phyloP scores from a whole-genome alignment of 345 rosid species.

The Aegle marmelos region DNA sequence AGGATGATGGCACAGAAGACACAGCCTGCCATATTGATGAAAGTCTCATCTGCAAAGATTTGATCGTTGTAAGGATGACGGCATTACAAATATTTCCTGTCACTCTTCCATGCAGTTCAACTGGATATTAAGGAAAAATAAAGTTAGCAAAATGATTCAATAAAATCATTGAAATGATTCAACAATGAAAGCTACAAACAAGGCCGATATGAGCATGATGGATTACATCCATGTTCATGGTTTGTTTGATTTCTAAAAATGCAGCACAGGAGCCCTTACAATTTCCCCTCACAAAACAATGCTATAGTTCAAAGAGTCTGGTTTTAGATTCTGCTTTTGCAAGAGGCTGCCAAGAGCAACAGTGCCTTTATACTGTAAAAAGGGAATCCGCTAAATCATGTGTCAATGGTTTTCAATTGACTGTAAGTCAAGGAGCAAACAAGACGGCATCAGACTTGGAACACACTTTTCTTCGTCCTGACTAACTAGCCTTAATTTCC shows the following conservation, averaged over 20 bases:
- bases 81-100: slow-evolving; percentile 1
- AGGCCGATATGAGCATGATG: background rate
- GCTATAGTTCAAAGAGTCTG: background rate
- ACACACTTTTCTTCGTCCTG: background rate
- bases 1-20: slow-evolving; percentile 3
- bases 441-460: background rate
- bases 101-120: background rate
- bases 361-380: background rate
- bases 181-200: slow-evolving; percentile 5
- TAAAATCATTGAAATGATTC: background rate
- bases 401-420: background rate
- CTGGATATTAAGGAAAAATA: slow-evolving; percentile 1
- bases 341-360: background rate
- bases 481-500: background rate
- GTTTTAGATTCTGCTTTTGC: background rate
- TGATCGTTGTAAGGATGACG: slow-evolving; percentile 8
- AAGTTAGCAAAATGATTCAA: background rate
- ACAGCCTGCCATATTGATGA: background rate
- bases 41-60: slow-evolving; percentile 16
- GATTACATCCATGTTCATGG: background rate
- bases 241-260: slow-evolving; percentile 2
- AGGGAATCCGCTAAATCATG: background rate
- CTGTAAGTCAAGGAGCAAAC: background rate
- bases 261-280: background rate
- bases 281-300: background rate